Percentiles rank a stretch among this genome's conserved stretches.
Evolutionary conservation across 768 basidiomycete species (phyloP).

Genomic region (Hemileccinum rubropunctum): DNA sequence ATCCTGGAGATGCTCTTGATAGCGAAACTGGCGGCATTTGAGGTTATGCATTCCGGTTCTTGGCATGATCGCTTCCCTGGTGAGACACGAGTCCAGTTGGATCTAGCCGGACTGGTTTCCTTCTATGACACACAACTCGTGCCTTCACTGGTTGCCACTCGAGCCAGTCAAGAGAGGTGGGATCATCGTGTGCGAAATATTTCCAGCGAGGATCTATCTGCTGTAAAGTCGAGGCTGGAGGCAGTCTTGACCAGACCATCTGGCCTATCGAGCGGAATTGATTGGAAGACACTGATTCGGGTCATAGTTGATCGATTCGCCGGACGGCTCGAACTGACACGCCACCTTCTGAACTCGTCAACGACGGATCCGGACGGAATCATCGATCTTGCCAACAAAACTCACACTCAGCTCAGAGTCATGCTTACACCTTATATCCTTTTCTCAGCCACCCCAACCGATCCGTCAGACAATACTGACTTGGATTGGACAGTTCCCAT

Average conservation of each 20-base stretch:
- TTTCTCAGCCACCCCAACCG: constrained; percentile 6
- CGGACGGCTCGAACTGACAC: constrained; percentile 27
- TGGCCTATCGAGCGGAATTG: constrained; percentile 26
- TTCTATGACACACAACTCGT: constrained; percentile 35
- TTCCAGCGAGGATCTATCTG: constrained; percentile 19
- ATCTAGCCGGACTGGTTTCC: constrained; percentile 34
- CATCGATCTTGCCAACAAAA: constrained; percentile 7
- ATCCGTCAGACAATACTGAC: background rate
- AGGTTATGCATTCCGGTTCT: constrained; percentile 20
- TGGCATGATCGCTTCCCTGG: constrained; percentile 37
- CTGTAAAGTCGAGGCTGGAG: constrained; percentile 8
- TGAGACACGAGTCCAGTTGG: constrained; percentile 33
- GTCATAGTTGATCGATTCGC: constrained; percentile 33
- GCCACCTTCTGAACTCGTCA: constrained; percentile 18
- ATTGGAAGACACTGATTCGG: constrained; percentile 33
- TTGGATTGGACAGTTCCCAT: constrained; percentile 30
- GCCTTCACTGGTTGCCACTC: constrained; percentile 28
- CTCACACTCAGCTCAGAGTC: constrained; percentile 23
- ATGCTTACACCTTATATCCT: constrained; percentile 32
- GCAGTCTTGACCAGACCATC: constrained; percentile 9
- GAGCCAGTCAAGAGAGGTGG: constrained; percentile 27
- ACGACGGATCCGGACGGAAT: constrained; percentile 2
- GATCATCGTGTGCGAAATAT: constrained; percentile 31
- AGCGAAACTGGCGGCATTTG: no score
- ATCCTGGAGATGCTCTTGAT: no score